Evolutionary conservation across 306 rosid species (phyloP).

Genomic region (Carpinus viminea): DNA sequence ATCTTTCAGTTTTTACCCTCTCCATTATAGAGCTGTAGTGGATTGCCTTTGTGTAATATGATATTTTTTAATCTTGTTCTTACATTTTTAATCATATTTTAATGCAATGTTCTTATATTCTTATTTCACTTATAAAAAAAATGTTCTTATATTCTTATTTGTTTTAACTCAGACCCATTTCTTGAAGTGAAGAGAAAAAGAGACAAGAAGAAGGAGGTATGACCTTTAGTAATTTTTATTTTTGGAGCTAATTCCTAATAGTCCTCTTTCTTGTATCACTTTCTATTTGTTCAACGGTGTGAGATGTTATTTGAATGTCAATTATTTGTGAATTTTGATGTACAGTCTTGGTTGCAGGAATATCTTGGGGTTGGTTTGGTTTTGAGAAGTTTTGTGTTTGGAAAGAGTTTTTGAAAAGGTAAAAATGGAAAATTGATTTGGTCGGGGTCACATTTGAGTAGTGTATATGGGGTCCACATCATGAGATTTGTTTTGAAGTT

Average conservation of each 20-base stretch:
- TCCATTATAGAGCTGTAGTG: neutral
- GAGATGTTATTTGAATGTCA: neutral
- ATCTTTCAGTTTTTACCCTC: neutral
- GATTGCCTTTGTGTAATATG: neutral
- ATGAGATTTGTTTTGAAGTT: too few relatives aligned
- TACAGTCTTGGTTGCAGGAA: neutral
- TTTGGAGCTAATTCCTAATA: neutral
- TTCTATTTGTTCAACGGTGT: neutral
- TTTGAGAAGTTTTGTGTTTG: too few relatives aligned
- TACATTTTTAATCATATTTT: neutral
- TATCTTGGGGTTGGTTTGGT: neutral
- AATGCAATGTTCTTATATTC: conserved; percentile 10
- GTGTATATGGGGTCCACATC: too few relatives aligned
- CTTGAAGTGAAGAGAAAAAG: conserved; percentile 96
- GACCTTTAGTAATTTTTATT: neutral
- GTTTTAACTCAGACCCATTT: conserved; percentile 63
- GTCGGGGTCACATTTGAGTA: too few relatives aligned
- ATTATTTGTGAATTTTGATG: neutral
- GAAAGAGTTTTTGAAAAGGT: too few relatives aligned
- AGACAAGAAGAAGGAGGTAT: conserved; percentile 89
- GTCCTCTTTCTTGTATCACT: neutral
- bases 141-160: conserved; percentile 13
- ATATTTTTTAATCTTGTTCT: neutral
- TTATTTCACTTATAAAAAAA: too few relatives aligned
- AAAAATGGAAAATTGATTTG: too few relatives aligned